Conservation (phyloP, 768 basidiomycete species). For the Dentipellis fragilis region DNA sequence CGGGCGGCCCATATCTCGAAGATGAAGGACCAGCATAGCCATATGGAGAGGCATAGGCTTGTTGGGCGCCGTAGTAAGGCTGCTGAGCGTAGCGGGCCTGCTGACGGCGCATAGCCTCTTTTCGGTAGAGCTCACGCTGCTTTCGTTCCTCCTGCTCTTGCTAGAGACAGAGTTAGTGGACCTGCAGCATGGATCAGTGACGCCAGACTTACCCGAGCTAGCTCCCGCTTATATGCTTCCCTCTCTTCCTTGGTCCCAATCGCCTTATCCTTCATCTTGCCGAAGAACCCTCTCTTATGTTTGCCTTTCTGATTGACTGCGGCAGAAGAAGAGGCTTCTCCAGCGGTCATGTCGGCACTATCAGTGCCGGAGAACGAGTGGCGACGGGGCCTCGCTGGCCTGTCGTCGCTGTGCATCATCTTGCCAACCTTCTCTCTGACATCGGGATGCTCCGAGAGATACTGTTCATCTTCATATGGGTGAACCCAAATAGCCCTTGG, state of each 20-base stretch:
- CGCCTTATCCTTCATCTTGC: slow-evolving; percentile 52
- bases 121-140: not conserved
- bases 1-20: slow-evolving; percentile 18
- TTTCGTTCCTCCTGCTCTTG: slow-evolving; percentile 3
- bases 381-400: slow-evolving; percentile 7
- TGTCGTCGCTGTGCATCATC: not conserved
- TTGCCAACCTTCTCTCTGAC: slow-evolving; percentile 26
- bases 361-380: slow-evolving; percentile 11
- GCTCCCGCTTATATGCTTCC: slow-evolving; percentile 29
- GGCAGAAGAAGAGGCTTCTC: not conserved
- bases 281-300: slow-evolving; percentile 44
- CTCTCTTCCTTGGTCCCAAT: slow-evolving; percentile 59
- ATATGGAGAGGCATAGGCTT: not conserved
- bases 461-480: slow-evolving; percentile 61
- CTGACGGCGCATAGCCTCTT: slow-evolving; percentile 2
- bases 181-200: not conserved
- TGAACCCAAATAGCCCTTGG: slow-evolving; percentile 66
- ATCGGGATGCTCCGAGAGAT: slow-evolving; percentile 45
- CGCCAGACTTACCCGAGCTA: slow-evolving; percentile 18
- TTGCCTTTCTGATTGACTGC: slow-evolving; percentile 5
- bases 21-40: not conserved
- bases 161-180: not conserved
- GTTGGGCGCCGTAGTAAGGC: not conserved
- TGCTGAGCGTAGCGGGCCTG: slow-evolving; percentile 6
- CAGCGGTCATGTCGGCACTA: slow-evolving; percentile 15